Percentiles rank a stretch among this genome's conserved stretches.
These are phyloP conservation scores for Colletotrichum higginsianum DNA, from an alignment of 2,329 filamentous ascomycete genomes.

Conservation along the genomic window DNA sequence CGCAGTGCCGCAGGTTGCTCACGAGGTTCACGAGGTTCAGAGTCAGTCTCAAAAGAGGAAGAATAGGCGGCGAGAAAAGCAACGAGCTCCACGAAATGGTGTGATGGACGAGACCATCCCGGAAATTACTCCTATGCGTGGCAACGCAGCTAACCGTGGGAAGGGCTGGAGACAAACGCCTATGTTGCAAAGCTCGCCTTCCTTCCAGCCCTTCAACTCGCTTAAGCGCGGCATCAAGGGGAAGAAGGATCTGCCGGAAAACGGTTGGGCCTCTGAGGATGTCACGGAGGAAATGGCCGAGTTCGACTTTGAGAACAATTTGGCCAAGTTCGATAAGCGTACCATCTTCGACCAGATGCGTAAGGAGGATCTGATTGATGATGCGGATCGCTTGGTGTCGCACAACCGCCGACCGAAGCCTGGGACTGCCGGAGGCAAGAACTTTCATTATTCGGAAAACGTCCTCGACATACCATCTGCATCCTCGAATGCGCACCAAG, in stretches of 20 bases:
- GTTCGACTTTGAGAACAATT: conserved; percentile 91
- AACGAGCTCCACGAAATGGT: conserved; percentile 50
- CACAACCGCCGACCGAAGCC: conserved; percentile 83
- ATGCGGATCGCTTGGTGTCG: conserved; percentile 89
- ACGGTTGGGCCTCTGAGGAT: conserved; percentile 96
- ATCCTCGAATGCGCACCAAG: conserved; percentile 58
- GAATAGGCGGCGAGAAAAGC: conserved; percentile 47
- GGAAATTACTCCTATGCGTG: conserved; percentile 39
- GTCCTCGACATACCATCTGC: conserved; percentile 77
- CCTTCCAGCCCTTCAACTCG: conserved; percentile 74
- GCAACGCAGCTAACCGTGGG: conserved; percentile 52
- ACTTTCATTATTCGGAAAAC: conserved; percentile 92
- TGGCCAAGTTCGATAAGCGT: conserved; percentile 96
- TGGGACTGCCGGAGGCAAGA: conserved; percentile 86
- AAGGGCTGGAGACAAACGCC: conserved; percentile 74
- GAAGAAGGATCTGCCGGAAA: conserved; percentile 66
- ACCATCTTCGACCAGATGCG: conserved; percentile 93
- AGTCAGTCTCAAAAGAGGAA: conserved; percentile 48
- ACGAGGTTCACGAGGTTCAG: conserved; percentile 41
- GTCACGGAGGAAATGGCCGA: conserved; percentile 95
- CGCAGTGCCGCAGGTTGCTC: conserved; percentile 19
- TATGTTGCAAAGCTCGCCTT: conserved; percentile 71
- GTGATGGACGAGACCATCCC: conserved; percentile 38
- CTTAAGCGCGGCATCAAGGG: conserved; percentile 70
- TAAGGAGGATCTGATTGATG: conserved; percentile 89